Conservation (phyloP, 208 protist species). For the Dictyostelium gargantuum region DNA sequence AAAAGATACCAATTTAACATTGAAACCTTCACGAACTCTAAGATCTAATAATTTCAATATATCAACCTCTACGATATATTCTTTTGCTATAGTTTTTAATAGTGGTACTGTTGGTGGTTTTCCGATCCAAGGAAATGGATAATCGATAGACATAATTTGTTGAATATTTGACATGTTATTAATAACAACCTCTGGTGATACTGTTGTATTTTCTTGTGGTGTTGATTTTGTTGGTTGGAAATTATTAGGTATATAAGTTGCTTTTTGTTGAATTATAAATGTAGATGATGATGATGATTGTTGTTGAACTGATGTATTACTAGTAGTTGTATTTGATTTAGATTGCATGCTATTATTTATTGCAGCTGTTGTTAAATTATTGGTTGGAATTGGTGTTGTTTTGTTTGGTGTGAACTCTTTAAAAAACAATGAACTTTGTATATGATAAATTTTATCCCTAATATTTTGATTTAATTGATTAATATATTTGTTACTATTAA, state of each 20-base stretch:
- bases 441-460: not conserved
- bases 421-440: conserved; percentile 1
- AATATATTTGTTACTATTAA: not conserved
- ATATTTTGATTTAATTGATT: not conserved
- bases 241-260: not conserved
- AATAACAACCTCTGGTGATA: not conserved
- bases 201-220: not conserved
- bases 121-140: conserved; percentile 46
- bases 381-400: not conserved
- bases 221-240: conserved; percentile 7
- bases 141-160: conserved; percentile 36
- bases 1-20: conserved; percentile 14
- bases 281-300: not conserved
- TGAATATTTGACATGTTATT: conserved; percentile 55
- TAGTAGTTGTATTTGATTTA: not conserved
- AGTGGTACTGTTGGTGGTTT: conserved; percentile 36
- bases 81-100: not conserved
- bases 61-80: conserved; percentile 39
- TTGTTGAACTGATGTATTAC: not conserved
- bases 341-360: not conserved
- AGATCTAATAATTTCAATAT: conserved; percentile 36
- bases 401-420: conserved; percentile 57
- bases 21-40: conserved; percentile 30
- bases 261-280: not conserved
- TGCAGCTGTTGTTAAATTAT: not conserved